Percentiles rank a stretch among this genome's conserved stretches.
Evolutionary conservation across 805 yeast genomes (phyloP).

Genomic region (Pichia sporocuriosa): DNA sequence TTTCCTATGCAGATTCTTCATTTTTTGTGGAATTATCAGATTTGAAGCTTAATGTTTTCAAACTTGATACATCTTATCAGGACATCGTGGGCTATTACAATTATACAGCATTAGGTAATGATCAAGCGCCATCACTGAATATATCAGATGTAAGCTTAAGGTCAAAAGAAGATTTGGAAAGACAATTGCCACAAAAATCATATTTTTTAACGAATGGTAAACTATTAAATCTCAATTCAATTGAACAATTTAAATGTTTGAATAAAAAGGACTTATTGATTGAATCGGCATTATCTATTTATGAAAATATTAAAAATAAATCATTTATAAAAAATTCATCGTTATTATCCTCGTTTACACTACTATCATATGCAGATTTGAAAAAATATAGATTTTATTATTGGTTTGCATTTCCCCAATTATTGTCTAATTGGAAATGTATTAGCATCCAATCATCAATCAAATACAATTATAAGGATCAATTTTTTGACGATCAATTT

Average conservation of each 20-base stretch:
- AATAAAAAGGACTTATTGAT: conserved; percentile 58
- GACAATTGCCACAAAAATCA: conserved; percentile 7
- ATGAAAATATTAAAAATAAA: conserved; percentile 28
- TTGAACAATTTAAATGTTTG: conserved; percentile 71
- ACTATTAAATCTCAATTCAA: conserved; percentile 62
- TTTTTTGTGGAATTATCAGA: conserved; percentile 74
- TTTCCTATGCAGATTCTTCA: conserved; percentile 65
- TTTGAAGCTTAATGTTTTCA: conserved; percentile 65
- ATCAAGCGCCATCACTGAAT: conserved; percentile 27
- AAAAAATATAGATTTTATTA: conserved; percentile 83
- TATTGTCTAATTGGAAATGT: conserved; percentile 46
- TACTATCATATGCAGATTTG: conserved; percentile 77
- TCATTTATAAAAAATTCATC: conserved; percentile 35
- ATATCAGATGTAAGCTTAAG: conserved; percentile 8
- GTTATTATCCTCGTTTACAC: conserved; percentile 35
- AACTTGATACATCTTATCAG: conserved; percentile 47
- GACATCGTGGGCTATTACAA: conserved; percentile 37
- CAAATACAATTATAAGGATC: not conserved
- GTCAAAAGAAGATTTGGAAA: not conserved
- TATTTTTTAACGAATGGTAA: conserved; percentile 29
- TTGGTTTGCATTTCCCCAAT: conserved; percentile 80
- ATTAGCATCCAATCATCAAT: conserved; percentile 4
- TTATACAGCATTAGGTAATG: conserved; percentile 25
- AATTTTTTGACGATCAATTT: conserved; percentile 14
- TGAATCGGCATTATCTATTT: conserved; percentile 28